Conservation (phyloP, 2,329 filamentous ascomycete genomes). For the Achaetomium macrosporum region DNA sequence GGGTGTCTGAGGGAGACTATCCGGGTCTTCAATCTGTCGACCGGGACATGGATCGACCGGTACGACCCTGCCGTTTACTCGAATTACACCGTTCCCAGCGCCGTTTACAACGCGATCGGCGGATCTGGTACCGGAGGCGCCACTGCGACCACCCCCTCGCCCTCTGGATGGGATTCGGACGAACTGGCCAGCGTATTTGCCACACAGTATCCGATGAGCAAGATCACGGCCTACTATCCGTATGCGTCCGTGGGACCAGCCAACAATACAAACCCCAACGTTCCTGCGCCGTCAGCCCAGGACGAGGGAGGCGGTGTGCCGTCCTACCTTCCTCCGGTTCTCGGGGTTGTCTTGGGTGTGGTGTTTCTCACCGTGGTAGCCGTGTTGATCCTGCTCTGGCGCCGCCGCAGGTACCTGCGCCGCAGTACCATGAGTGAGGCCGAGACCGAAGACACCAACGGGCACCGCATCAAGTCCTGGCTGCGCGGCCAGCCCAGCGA, state of each 20-base stretch:
- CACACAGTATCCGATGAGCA: conserved; percentile 48
- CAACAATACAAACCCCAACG: conserved; percentile 28
- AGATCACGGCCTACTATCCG: conserved; percentile 56
- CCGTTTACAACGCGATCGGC: conserved; percentile 60
- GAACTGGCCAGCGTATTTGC: conserved; percentile 49
- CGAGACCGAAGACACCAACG: conserved; percentile 42
- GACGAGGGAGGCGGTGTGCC: conserved; percentile 39
- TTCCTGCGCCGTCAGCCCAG: conserved; percentile 9
- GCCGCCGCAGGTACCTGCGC: conserved; percentile 40
- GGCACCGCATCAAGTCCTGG: conserved; percentile 47
- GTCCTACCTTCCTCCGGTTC: conserved; percentile 53
- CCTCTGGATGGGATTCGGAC: conserved; percentile 48
- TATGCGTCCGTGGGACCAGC: conserved; percentile 39
- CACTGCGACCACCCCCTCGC: conserved; percentile 59
- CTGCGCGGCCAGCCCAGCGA: conserved; percentile 40
- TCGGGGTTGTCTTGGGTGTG: conserved; percentile 56
- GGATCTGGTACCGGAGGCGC: conserved; percentile 61
- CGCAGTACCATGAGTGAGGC: conserved; percentile 33
- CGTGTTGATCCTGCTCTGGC: conserved; percentile 48
- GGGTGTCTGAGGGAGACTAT: conserved; percentile 50
- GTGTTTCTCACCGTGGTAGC: conserved; percentile 48
- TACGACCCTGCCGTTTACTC: conserved; percentile 61
- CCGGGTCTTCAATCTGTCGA: conserved; percentile 67
- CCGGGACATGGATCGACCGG: conserved; percentile 59
- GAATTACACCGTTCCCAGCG: conserved; percentile 63